Evolutionary conservation across 192 early-diverging fungal genomes (phyloP).

Genomic region (Podila epicladia): DNA sequence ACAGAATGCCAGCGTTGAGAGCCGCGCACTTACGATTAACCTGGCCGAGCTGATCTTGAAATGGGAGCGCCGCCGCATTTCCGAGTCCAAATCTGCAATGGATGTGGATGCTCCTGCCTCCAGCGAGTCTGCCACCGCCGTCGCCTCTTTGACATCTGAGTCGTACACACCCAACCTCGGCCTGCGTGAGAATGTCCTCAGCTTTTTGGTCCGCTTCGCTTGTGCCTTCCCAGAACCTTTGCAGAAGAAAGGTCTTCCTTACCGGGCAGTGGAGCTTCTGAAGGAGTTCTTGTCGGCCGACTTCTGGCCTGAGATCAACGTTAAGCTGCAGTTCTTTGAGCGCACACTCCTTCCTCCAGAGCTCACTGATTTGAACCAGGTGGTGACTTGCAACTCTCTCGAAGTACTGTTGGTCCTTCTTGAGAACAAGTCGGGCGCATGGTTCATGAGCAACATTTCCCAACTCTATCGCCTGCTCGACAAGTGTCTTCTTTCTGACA

Average conservation of each 20-base stretch:
- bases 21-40: constrained; percentile 86
- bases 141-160: constrained; percentile 21
- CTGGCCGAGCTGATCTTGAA: constrained; percentile 88
- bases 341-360: constrained; percentile 66
- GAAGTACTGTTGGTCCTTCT: constrained; percentile 75
- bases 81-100: constrained; percentile 43
- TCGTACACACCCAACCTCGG: constrained; percentile 60
- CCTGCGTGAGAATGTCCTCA: constrained; percentile 66
- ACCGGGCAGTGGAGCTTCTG: constrained; percentile 74
- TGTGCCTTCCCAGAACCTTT: constrained; percentile 65
- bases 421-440: constrained; percentile 65
- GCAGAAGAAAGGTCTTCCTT: constrained; percentile 56
- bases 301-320: constrained; percentile 78
- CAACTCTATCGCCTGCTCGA: constrained; percentile 73
- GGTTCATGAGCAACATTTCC: constrained; percentile 72
- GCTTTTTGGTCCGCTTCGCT: constrained; percentile 74
- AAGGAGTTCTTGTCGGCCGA: constrained; percentile 66
- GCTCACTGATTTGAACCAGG: constrained; percentile 61
- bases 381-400: constrained; percentile 70
- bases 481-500: constrained; percentile 79
- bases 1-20: constrained; percentile 87
- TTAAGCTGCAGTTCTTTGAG: constrained; percentile 75
- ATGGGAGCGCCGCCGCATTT: constrained; percentile 86
- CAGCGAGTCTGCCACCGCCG: constrained; percentile 10
- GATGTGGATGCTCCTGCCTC: constrained; percentile 41